These are phyloP conservation scores for Yamagishiella unicocca DNA, from an alignment of 139 green algal genomes.

Conservation along the genomic window DNA sequence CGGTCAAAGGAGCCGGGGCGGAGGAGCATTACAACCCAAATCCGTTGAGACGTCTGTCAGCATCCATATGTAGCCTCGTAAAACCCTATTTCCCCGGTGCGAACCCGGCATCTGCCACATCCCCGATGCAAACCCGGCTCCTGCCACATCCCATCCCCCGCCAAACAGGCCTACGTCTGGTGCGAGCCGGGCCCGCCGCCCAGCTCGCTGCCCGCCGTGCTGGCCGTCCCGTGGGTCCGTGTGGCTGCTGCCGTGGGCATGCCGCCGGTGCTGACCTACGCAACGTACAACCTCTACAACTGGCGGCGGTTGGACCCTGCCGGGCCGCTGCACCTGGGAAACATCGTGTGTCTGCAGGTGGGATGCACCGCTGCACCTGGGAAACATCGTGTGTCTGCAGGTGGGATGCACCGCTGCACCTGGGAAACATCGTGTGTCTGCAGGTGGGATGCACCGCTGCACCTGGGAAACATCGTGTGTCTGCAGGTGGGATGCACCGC, in stretches of 20 bases:
- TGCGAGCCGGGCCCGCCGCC: slow-evolving; percentile 56
- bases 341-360: slow-evolving; percentile 60
- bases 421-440: too few relatives aligned
- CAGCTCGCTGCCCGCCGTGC: slow-evolving; percentile 31
- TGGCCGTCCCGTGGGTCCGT: slow-evolving; percentile 52
- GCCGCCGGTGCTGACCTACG: slow-evolving; percentile 62
- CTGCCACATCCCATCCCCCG: background rate
- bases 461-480: too few relatives aligned
- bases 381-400: too few relatives aligned
- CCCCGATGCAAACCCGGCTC: background rate
- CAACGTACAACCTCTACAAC: slow-evolving; percentile 68
- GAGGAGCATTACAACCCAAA: too few relatives aligned
- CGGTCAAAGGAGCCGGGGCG: too few relatives aligned
- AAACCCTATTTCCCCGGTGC: too few relatives aligned
- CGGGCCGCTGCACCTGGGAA: slow-evolving; percentile 57
- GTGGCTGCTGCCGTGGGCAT: slow-evolving; percentile 49
- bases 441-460: too few relatives aligned
- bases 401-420: too few relatives aligned
- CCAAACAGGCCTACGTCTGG: slow-evolving; percentile 62
- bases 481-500: too few relatives aligned
- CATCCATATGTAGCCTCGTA: too few relatives aligned
- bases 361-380: background rate
- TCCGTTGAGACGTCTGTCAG: too few relatives aligned
- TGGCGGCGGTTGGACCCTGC: slow-evolving; percentile 57
- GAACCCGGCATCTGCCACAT: too few relatives aligned